Percentiles rank a stretch among this genome's conserved stretches.
Conservation (phyloP, 139 green algal genomes). For the Haematococcus lacustris region DNA sequence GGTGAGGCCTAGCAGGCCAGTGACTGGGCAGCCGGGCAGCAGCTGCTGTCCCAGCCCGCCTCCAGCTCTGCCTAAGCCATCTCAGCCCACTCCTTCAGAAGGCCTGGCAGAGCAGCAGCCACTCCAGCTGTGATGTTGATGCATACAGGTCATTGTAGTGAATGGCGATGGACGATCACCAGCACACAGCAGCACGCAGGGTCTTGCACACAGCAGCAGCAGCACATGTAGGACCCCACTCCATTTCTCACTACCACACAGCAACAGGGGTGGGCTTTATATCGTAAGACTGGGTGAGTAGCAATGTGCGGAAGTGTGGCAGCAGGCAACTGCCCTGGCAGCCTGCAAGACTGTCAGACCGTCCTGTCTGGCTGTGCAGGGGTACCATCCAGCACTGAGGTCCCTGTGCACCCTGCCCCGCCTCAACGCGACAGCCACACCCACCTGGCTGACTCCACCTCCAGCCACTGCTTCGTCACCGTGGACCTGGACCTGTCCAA, state of each 20-base stretch:
- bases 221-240: too few species aligned
- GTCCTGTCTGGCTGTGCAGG: background rate
- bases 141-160: too few species aligned
- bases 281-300: too few species aligned
- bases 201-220: too few species aligned
- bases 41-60: background rate
- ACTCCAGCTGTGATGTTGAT: too few species aligned
- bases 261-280: too few species aligned
- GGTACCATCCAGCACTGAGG: background rate
- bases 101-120: too few species aligned
- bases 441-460: constrained; percentile 33
- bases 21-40: background rate
- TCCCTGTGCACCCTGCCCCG: too few species aligned
- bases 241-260: too few species aligned
- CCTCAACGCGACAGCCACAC: constrained; percentile 12
- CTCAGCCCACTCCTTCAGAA: too few species aligned
- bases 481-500: constrained; percentile 51
- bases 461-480: constrained; percentile 50
- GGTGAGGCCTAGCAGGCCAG: background rate
- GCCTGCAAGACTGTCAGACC: background rate
- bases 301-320: too few species aligned
- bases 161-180: background rate
- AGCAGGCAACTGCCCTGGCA: background rate
- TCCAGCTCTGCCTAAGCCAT: too few species aligned
- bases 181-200: background rate